Evolutionary conservation across 176 grass and related monocot species (phyloP).

Genomic region (Eragrostis nindensis): DNA sequence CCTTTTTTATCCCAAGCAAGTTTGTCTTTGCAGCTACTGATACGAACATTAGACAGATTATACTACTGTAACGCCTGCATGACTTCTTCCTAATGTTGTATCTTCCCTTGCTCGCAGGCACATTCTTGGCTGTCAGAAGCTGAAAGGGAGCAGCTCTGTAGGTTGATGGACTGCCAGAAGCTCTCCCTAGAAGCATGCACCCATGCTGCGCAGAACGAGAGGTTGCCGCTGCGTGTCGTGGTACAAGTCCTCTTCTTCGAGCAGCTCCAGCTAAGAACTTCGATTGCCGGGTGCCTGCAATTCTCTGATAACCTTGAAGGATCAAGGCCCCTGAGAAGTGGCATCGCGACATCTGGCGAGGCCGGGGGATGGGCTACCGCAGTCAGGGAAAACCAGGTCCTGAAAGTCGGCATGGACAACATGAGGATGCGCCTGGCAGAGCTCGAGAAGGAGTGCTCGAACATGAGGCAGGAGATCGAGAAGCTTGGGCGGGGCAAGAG

Average conservation of each 20-base stretch:
- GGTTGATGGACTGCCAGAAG: constrained; percentile 89
- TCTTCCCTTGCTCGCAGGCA: constrained; percentile 54
- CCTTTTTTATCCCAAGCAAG: too few relatives aligned
- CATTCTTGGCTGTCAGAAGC: constrained; percentile 82
- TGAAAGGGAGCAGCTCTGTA: constrained; percentile 77
- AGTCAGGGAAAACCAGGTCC: constrained; percentile 80
- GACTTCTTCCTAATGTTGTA: neutral
- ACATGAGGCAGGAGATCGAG: constrained; percentile 81
- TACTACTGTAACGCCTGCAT: neutral
- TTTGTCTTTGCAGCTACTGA: neutral
- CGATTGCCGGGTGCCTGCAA: constrained; percentile 82
- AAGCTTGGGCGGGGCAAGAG: constrained; percentile 65
- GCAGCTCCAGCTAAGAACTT: constrained; percentile 87
- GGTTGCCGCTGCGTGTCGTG: constrained; percentile 69
- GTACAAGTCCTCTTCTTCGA: constrained; percentile 96
- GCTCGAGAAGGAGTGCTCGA: constrained; percentile 85
- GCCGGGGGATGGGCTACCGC: constrained; percentile 64
- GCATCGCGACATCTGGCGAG: constrained; percentile 62
- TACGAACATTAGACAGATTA: constrained; percentile 4
- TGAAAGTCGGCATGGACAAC: constrained; percentile 88
- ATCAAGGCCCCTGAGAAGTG: constrained; percentile 59
- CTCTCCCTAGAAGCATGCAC: constrained; percentile 92
- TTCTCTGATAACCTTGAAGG: constrained; percentile 85
- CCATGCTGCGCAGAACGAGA: constrained; percentile 89
- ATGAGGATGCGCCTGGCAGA: constrained; percentile 75